Percentiles rank a stretch among this genome's conserved stretches.
These are phyloP conservation scores for Lophium mytilinum DNA, from an alignment of 495 filamentous ascomycete genomes.

Conservation along the genomic window DNA sequence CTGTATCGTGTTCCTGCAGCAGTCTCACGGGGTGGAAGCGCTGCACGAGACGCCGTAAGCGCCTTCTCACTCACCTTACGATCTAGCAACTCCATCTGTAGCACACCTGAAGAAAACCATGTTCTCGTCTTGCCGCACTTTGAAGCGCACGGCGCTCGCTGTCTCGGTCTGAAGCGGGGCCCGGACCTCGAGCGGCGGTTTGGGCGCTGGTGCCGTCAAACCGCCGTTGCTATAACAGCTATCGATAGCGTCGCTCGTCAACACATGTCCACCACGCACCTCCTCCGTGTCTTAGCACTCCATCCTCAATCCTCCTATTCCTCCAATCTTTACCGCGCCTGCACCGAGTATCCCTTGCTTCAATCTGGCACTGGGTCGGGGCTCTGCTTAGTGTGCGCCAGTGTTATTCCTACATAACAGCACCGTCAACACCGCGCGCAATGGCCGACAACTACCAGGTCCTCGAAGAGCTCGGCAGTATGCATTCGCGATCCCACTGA, in stretches of 20 bases:
- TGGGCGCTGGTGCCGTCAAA: too few relatives aligned
- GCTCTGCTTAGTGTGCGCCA: constrained; percentile 4
- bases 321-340: constrained; percentile 1
- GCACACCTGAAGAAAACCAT: too few relatives aligned
- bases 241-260: not conserved
- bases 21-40: too few relatives aligned
- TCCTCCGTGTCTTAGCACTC: not conserved
- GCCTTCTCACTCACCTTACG: too few relatives aligned
- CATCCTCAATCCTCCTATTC: not conserved
- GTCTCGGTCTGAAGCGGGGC: too few relatives aligned
- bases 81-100: too few relatives aligned
- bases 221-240: not conserved
- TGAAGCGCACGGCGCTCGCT: too few relatives aligned
- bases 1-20: too few relatives aligned
- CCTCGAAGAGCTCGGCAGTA: constrained; percentile 87
- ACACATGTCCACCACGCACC: not conserved
- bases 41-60: too few relatives aligned
- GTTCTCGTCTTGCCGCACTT: too few relatives aligned
- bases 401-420: constrained; percentile 10
- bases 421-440: constrained; percentile 13
- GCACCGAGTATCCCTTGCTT: constrained; percentile 4
- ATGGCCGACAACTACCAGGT: constrained; percentile 80
- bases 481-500: constrained; percentile 33
- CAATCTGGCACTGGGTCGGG: constrained; percentile 7
- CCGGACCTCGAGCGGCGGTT: too few relatives aligned